Percentiles rank a stretch among this genome's conserved stretches.
phyloP scores from a whole-genome alignment of 2,329 filamentous ascomycete genomes.

The Metarhizium brunneum region DNA sequence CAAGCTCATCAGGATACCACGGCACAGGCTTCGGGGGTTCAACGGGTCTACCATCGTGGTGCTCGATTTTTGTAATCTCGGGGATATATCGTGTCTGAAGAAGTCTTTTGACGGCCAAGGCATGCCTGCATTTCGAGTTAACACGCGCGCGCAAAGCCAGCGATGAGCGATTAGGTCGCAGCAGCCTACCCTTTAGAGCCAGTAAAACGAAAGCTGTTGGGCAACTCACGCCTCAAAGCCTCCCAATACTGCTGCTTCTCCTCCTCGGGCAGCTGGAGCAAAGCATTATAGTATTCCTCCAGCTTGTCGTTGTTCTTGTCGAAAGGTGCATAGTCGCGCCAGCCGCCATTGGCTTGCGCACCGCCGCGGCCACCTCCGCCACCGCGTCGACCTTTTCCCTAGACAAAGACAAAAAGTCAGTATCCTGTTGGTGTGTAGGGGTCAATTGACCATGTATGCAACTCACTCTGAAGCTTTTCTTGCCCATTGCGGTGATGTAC shows the following conservation, averaged over 20 bases:
- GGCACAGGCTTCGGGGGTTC: conserved; percentile 71
- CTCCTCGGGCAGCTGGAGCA: conserved; percentile 65
- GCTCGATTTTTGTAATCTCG: conserved; percentile 74
- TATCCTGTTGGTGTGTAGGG: background rate
- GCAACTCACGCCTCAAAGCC: conserved; percentile 72
- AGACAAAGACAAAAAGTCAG: background rate
- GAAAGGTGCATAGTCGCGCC: conserved; percentile 34
- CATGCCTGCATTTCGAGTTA: conserved; percentile 51
- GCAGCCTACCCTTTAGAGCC: conserved; percentile 73
- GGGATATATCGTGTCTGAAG: conserved; percentile 85
- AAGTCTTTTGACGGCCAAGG: conserved; percentile 82
- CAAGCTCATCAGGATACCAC: conserved; percentile 92
- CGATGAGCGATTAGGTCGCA: background rate
- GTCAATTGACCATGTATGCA: conserved; percentile 6
- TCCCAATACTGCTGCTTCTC: conserved; percentile 81
- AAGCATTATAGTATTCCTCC: conserved; percentile 75
- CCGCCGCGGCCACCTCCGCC: conserved; percentile 24
- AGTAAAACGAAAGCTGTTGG: conserved; percentile 96
- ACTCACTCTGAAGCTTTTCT: conserved; percentile 26
- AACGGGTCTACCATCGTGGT: conserved; percentile 72
- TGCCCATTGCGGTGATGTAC: conserved; percentile 24
- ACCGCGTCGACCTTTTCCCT: conserved; percentile 29
- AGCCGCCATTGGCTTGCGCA: conserved; percentile 14
- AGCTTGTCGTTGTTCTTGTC: conserved; percentile 75
- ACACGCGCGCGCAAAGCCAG: conserved; percentile 5